Evolutionary conservation across 2,329 filamentous ascomycete genomes (phyloP), one percentile per base, ranked within the genome.

Genomic region (Aspergillus japonicus): DNA sequence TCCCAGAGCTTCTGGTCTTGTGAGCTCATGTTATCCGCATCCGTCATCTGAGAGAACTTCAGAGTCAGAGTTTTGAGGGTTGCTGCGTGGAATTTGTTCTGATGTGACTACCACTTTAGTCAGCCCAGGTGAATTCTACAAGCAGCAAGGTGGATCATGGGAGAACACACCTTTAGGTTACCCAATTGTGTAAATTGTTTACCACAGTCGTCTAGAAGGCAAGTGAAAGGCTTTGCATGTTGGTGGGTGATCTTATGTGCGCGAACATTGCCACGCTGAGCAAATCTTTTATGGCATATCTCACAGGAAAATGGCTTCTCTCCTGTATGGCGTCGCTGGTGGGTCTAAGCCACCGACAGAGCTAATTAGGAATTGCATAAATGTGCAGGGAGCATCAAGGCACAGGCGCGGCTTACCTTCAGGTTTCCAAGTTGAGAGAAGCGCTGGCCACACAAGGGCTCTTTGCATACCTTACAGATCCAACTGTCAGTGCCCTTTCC

Each of bases 381-480:
- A 35, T 6, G 11, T 10, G 33, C 14, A 10, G 5, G 26, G 6
- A 55, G 16, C 33, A 53, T 47, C 6, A 48, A 26, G n/a, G 21
- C 19, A 19, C 4, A 47, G 26, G 23, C 4, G 2, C 23, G 26
- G 69, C 80, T 68, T 77, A 92, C 90, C 81, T 93, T 95, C 51
- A 97, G 82, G 71, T 98, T 98, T 11, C 94, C 94, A 7, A 91
- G 83, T 74, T 97, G 94, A 14, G 91, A 95, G 74, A 98, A 98
- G 11, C 86, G 83, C 67, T 91, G 88, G 24, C 86, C 87, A 73
- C 94, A 98, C 5, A 83, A 83, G 3, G 86, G 83, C 64, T 90
- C 84, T 64, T 86, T 87, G 79, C 92, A 96, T 21, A 82, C 73
- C 87, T 85, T 54, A 47, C 12, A 42, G n/a, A 4, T 23, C 5